phyloP scores from a whole-genome alignment of 2,329 filamentous ascomycete species.

The Fonsecaea nubica region DNA sequence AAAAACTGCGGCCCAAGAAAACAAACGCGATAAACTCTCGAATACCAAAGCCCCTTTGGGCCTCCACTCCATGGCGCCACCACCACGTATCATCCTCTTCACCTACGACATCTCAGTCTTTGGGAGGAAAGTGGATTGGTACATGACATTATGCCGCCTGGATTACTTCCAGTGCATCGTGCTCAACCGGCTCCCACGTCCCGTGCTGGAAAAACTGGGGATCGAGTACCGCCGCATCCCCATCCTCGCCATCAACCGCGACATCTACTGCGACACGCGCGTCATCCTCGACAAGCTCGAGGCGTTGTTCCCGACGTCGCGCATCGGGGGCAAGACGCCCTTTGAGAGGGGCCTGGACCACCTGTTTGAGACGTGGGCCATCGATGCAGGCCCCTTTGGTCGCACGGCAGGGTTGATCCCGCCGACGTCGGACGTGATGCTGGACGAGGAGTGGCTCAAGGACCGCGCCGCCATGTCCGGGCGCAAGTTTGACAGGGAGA shows the following conservation, averaged over 20 bases:
- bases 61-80: conserved; percentile 9
- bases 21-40: too few relatives aligned
- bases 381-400: conserved; percentile 64
- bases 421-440: conserved; percentile 57
- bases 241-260: conserved; percentile 67
- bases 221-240: conserved; percentile 73
- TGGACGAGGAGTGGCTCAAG: conserved; percentile 63
- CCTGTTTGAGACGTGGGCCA: conserved; percentile 63
- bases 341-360: conserved; percentile 57
- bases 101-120: conserved; percentile 30
- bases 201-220: conserved; percentile 66
- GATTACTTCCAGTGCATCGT: conserved; percentile 27
- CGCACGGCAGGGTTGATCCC: conserved; percentile 65
- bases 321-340: conserved; percentile 47
- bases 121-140: conserved; percentile 30
- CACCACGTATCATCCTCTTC: conserved; percentile 27
- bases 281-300: conserved; percentile 72
- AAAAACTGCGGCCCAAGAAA: too few relatives aligned
- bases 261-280: conserved; percentile 73
- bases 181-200: conserved; percentile 60
- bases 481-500: conserved; percentile 38
- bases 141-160: conserved; percentile 21
- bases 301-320: conserved; percentile 55
- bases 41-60: too few relatives aligned
- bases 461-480: conserved; percentile 54